phyloP scores from a whole-genome alignment of 2,329 filamentous ascomycete genomes.

The Cladophialophora chaetospira region DNA sequence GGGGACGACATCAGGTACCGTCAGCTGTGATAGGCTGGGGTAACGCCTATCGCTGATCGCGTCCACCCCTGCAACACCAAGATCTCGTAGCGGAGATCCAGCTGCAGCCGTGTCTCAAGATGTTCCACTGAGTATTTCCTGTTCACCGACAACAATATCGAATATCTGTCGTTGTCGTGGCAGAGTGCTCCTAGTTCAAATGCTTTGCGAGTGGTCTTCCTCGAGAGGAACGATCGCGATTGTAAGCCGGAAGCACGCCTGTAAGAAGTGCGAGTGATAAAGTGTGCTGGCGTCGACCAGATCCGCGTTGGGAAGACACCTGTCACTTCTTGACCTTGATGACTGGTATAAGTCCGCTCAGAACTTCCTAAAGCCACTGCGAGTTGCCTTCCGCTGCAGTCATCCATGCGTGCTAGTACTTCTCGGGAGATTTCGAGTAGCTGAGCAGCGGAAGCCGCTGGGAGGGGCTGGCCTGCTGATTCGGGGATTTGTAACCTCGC shows the following conservation, averaged over 20 bases:
- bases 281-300: neutral
- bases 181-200: too few species aligned
- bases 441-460: neutral
- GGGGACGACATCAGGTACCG: neutral
- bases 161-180: too few species aligned
- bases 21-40: neutral
- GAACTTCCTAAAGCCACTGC: too few species aligned
- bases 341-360: too few species aligned
- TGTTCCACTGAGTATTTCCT: constrained; percentile 7
- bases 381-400: constrained; percentile 3
- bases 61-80: too few species aligned
- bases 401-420: neutral
- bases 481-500: neutral
- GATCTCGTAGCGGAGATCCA: constrained; percentile 6
- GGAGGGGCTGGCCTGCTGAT: neutral
- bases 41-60: neutral
- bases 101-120: constrained; percentile 13
- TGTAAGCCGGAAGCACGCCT: too few species aligned
- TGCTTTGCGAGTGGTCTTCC: too few species aligned
- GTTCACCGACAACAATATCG: too few species aligned
- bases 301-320: neutral
- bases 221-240: too few species aligned
- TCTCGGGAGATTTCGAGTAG: neutral
- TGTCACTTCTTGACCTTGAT: too few species aligned
- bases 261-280: too few species aligned